Evolutionary conservation across 306 rosid species (phyloP).

Genomic region (Macrotyloma uniflorum): DNA sequence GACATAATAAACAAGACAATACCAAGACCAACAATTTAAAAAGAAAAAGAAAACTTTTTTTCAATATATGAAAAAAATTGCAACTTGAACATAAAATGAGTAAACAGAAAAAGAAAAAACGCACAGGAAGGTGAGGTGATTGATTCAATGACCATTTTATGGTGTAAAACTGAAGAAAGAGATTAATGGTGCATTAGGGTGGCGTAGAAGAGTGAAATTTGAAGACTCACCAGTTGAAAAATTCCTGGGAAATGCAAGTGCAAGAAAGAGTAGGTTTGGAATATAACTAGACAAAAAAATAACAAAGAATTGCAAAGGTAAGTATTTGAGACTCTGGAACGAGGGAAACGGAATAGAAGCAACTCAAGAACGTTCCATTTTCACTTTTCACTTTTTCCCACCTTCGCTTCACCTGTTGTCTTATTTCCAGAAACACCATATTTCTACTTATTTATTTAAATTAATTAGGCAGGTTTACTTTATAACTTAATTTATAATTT

Average conservation of each 20-base stretch:
- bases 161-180: not conserved
- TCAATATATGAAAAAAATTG: not conserved
- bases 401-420: no score
- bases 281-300: not conserved
- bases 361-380: no score
- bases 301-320: no score
- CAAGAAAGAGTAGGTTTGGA: not conserved
- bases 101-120: not conserved
- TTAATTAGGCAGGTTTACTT: no score
- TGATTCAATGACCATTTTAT: not conserved
- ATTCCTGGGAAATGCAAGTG: not conserved
- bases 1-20: not conserved
- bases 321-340: no score
- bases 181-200: not conserved
- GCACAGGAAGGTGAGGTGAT: not conserved
- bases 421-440: no score
- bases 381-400: no score
- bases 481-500: no score
- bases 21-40: slow-evolving; percentile 3
- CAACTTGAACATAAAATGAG: not conserved
- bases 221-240: not conserved
- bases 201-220: not conserved
- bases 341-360: no score
- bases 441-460: no score
- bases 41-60: not conserved